Evolutionary conservation across 768 basidiomycete species (phyloP).

Genomic region (Suillus subaureus): DNA sequence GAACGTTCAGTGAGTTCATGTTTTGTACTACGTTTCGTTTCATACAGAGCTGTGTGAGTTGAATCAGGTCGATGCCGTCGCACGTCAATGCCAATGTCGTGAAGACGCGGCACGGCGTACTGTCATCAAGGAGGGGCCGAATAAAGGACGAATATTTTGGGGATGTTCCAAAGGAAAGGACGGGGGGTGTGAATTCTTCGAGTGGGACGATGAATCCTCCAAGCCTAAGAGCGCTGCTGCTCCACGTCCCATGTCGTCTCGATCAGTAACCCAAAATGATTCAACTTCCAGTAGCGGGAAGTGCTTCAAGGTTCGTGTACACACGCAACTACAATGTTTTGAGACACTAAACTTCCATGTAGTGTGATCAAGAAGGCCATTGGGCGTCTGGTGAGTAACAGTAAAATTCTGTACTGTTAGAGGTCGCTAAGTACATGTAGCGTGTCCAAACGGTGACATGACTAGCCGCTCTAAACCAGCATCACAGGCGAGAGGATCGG

Average conservation of each 20-base stretch:
- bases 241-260: constrained; percentile 21
- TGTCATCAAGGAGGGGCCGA: constrained; percentile 64
- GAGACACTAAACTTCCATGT: too few species aligned
- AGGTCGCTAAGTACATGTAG: constrained; percentile 28
- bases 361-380: constrained; percentile 45
- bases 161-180: constrained; percentile 62
- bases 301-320: constrained; percentile 28
- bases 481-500: constrained; percentile 33
- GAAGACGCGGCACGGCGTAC: constrained; percentile 52
- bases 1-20: constrained; percentile 26
- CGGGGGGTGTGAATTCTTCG: constrained; percentile 73
- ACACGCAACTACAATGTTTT: too few species aligned
- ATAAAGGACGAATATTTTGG: constrained; percentile 82
- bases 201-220: constrained; percentile 60
- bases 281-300: constrained; percentile 34
- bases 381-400: constrained; percentile 58
- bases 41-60: constrained; percentile 2
- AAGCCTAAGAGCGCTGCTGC: constrained; percentile 21
- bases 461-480: constrained; percentile 44
- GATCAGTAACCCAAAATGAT: constrained; percentile 33
- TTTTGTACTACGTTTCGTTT: neutral
- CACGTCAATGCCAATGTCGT: constrained; percentile 57
- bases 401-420: constrained; percentile 18
- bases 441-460: constrained; percentile 50
- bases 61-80: constrained; percentile 15